Percentiles rank a stretch among this genome's conserved stretches.
Evolutionary conservation across 768 basidiomycete genomes (phyloP).

Genomic region (Suillus tomentosus): DNA sequence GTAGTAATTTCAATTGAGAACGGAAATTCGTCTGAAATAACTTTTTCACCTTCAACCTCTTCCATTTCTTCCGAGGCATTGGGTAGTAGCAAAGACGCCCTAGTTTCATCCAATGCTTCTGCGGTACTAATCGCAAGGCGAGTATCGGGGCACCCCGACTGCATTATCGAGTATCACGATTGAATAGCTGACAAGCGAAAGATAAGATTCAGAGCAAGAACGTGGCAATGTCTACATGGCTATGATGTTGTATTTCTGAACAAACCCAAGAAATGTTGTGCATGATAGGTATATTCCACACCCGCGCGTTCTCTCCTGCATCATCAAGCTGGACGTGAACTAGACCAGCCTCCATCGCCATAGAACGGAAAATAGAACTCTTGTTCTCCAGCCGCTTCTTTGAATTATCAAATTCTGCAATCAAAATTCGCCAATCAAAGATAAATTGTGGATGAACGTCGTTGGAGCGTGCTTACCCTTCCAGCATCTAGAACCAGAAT

Average conservation of each 20-base stretch:
- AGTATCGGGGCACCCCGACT: not conserved
- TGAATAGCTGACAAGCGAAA: not conserved
- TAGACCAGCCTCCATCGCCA: slow-evolving; percentile 68
- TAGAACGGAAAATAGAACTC: slow-evolving; percentile 60
- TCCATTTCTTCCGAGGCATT: not conserved
- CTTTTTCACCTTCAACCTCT: not conserved
- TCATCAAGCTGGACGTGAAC: slow-evolving; percentile 10
- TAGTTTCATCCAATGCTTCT: not conserved
- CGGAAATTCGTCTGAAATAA: not conserved
- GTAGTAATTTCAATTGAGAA: not conserved
- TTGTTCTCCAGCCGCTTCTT: slow-evolving; percentile 57
- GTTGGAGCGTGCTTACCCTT: slow-evolving; percentile 39
- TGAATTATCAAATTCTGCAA: slow-evolving; percentile 84
- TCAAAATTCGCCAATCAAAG: slow-evolving; percentile 30
- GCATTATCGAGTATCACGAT: not conserved
- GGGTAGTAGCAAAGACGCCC: not conserved
- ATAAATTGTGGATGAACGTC: not conserved
- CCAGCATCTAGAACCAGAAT: slow-evolving; percentile 84
- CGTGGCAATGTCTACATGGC: not conserved
- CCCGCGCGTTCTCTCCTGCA: not conserved
- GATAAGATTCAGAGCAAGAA: not conserved
- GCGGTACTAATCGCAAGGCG: not conserved
- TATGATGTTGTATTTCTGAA: not conserved
- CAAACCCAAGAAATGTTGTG: not conserved
- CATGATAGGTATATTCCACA: not conserved